Base-by-base conservation (phyloP, 352 stramenopile species). In the Thraustotheca clavata region DNA sequence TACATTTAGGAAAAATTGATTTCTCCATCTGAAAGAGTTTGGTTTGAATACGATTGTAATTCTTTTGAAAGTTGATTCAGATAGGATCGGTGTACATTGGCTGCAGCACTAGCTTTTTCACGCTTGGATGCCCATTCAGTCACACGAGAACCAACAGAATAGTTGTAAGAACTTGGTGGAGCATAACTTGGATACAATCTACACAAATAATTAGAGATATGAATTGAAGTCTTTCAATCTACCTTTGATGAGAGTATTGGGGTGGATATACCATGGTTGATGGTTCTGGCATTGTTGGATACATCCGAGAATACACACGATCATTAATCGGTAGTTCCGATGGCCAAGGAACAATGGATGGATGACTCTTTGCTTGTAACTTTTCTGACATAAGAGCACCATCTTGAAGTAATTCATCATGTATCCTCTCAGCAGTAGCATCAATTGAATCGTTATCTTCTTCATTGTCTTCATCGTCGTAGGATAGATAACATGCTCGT, bases 41-140 rank as follows among this genome's bases (percentile, higher is more conserved):
- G 39, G n/a, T 24, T n/a, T 24, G 55, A 49, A 20, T 62, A 62
- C 35, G 34, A 16, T n/a, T 62, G 39, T 5, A 62, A 41, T 27
- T 62, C 55, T 31, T 62, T 33, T 14, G 55, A 46, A 3, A 62
- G 36, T 22, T 62, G 55, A 29, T 24, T 9, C 12, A 62, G 55
- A 20, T 62, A 62, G n/a, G 39, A 48, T 33, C 55, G 35, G 24
- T 62, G 55, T 38, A 41, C 55, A 29, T 29, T 54, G 4, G 55
- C 55, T 14, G 55, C 55, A 18, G 55, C 55, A 20, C 55, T 62
- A 26, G 55, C 55, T 33, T n/a, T 33, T 52, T 62, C 55, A 48
- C 55, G 55, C 7, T 62, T 62, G 55, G 29, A 26, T 26, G 27
- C 55, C 55, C 55, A 62, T 20, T 62, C 43, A 27, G 31, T 62